phyloP scores from a whole-genome alignment of 23 red algal species.

The Gracilaria domingensis region DNA sequence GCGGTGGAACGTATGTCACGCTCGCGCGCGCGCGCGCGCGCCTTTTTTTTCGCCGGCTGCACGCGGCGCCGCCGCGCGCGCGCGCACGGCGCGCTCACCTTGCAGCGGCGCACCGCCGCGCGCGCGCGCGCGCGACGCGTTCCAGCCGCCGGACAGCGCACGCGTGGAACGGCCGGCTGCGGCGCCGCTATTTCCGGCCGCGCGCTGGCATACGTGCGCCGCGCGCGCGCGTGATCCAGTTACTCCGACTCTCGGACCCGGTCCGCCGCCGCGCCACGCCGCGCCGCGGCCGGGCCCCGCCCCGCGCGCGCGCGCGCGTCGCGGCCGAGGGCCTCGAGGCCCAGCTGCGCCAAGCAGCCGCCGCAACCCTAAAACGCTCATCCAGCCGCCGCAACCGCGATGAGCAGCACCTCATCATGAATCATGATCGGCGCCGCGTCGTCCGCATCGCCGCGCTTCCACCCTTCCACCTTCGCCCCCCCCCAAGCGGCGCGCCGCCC shows the following conservation, averaged over 20 bases:
- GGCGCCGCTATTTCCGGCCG: no score
- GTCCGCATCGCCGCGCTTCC: not conserved
- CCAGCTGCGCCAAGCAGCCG: no score
- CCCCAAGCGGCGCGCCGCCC: not conserved
- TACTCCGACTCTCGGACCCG: not conserved
- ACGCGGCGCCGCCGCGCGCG: not conserved
- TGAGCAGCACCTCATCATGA: no score
- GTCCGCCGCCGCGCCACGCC: not conserved
- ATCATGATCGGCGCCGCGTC: not conserved
- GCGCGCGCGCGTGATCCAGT: no score
- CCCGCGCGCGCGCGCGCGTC: no score
- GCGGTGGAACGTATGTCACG: not conserved
- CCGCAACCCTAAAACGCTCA: no score
- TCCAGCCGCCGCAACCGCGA: no score
- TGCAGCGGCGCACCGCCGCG: not conserved
- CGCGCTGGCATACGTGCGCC: no score
- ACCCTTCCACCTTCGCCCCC: slow-evolving; percentile 3
- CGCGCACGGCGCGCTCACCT: slow-evolving; percentile 2
- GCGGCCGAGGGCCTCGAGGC: not conserved
- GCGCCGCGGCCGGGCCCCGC: not conserved
- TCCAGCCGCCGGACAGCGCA: not conserved
- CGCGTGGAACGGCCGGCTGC: no score
- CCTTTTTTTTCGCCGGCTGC: not conserved
- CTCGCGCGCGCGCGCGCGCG: not conserved
- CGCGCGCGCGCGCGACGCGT: not conserved